Base-by-base conservation (phyloP, 352 stramenopile species). In the Globisporangium nodosum region DNA sequence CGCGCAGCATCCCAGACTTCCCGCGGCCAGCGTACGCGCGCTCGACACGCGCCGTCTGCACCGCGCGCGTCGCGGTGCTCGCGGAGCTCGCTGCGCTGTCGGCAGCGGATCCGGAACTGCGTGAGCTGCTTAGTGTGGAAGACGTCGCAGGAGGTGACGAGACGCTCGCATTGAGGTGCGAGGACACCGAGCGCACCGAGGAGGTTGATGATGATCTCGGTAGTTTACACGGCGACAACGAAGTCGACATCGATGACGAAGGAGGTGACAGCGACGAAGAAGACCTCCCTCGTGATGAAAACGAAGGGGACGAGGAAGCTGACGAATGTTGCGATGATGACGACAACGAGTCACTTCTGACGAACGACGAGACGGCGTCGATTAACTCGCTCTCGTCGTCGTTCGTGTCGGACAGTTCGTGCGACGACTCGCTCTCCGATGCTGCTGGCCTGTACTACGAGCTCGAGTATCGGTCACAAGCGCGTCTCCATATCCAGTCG, bases 331-430 rank as follows among this genome's bases (percentile, higher is more conserved):
- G 15, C 5, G 40, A 54, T 18, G 54, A 59, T 3, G 49, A 62
- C 13, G 49, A 56, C 8, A 37, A 58, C 39, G 52, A 54, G 21
- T 18, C 37, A 1, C 37, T 56, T 16, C 56, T 54, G 52, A 65
- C 59, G 15, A 60, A 54, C 47, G 59, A 60, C 37, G 59, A 65
- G 18, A 65, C 59, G 6, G 59, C 46, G 52, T 65, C 59, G 27
- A 60, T 60, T 37, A 20, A 47, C 39, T 65, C 59, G 52, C 59
- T 60, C 52, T 56, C 52, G 52, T 60, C 52, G 59, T 65, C 59
- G 27, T 60, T 60, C 20, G 46, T 48, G 46, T 60, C 52, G 3
- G 52, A 65, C 33, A 52, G 18, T 13, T 65, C 59, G 12, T 65
- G 35, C 21, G 59, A 65, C 31, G 59, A 65, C n/a, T 21, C 30